Evolutionary conservation across 768 basidiomycete genomes (phyloP).

Genomic region (Auricularia auricula-judae): DNA sequence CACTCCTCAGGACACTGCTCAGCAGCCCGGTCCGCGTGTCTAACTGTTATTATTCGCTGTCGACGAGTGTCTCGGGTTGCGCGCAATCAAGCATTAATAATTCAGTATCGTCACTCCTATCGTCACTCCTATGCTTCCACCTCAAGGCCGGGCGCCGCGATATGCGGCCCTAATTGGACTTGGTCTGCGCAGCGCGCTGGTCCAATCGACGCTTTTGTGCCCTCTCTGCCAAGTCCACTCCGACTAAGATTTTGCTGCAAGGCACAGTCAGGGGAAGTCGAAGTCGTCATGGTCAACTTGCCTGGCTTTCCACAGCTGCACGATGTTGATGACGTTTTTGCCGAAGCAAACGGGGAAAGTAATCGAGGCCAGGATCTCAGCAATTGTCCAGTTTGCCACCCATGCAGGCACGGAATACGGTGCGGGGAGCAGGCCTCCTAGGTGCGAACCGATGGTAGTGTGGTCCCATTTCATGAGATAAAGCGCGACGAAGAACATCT

Average conservation of each 20-base stretch:
- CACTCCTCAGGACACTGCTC: slow-evolving; percentile 15
- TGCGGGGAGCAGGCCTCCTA: slow-evolving; percentile 12
- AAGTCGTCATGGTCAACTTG: background rate
- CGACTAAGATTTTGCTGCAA: slow-evolving; percentile 68
- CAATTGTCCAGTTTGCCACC: slow-evolving; percentile 51
- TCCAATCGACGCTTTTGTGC: slow-evolving; percentile 25
- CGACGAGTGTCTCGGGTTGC: background rate
- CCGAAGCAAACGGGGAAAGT: slow-evolving; percentile 57
- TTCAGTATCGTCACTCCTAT: too few species aligned
- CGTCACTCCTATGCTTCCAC: too few species aligned
- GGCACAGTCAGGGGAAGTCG: background rate
- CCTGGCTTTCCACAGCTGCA: slow-evolving; percentile 97
- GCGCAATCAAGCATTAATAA: slow-evolving; percentile 2
- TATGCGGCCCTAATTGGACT: background rate
- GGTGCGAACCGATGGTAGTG: slow-evolving; percentile 49
- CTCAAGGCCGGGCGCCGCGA: background rate
- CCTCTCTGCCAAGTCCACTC: slow-evolving; percentile 83
- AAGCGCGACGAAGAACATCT: slow-evolving; percentile 87
- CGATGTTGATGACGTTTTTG: slow-evolving; percentile 91
- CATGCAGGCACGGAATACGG: slow-evolving; percentile 7
- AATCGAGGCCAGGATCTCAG: slow-evolving; percentile 53
- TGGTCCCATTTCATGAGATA: slow-evolving; percentile 85
- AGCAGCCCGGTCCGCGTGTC: background rate
- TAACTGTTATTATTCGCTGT: background rate
- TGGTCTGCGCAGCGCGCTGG: background rate